Percentiles rank a stretch among this genome's conserved stretches.
These are phyloP conservation scores for Beta lomatogona DNA, from an alignment of 179 eudicot genomes.

Conservation along the genomic window DNA sequence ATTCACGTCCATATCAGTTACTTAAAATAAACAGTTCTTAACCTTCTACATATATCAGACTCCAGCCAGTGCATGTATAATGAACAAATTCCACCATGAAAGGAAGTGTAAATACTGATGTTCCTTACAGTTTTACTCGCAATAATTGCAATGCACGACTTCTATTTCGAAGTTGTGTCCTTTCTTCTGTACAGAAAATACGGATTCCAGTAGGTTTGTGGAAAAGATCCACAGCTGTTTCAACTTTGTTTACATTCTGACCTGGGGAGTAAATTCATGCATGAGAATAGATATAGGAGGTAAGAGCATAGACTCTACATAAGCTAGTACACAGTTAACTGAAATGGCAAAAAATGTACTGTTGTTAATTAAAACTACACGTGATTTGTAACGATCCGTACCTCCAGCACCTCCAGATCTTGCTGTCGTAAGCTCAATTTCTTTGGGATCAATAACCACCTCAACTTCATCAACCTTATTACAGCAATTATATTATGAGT, in stretches of 20 bases:
- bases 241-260: slow-evolving; percentile 99
- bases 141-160: slow-evolving; percentile 86
- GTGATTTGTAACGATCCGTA: slow-evolving; percentile 31
- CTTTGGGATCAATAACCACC: slow-evolving; percentile 93
- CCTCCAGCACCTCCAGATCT: slow-evolving; percentile 99
- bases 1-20: too few relatives aligned
- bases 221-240: slow-evolving; percentile 90
- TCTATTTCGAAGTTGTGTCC: slow-evolving; percentile 84
- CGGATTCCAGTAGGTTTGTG: slow-evolving; percentile 99
- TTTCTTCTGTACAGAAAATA: slow-evolving; percentile 97
- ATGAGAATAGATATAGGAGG: slow-evolving; percentile 23
- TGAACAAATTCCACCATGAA: neutral
- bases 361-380: neutral
- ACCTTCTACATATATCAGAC: neutral
- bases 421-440: slow-evolving; percentile 95
- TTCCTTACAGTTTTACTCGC: slow-evolving; percentile 88
- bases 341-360: slow-evolving; percentile 5
- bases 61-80: neutral
- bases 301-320: slow-evolving; percentile 8
- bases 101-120: neutral
- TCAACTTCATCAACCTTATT: slow-evolving; percentile 95
- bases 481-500: neutral
- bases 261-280: slow-evolving; percentile 55
- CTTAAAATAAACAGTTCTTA: neutral
- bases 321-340: neutral